Conservation (phyloP, 768 basidiomycete species). For the Mycena metata region DNA sequence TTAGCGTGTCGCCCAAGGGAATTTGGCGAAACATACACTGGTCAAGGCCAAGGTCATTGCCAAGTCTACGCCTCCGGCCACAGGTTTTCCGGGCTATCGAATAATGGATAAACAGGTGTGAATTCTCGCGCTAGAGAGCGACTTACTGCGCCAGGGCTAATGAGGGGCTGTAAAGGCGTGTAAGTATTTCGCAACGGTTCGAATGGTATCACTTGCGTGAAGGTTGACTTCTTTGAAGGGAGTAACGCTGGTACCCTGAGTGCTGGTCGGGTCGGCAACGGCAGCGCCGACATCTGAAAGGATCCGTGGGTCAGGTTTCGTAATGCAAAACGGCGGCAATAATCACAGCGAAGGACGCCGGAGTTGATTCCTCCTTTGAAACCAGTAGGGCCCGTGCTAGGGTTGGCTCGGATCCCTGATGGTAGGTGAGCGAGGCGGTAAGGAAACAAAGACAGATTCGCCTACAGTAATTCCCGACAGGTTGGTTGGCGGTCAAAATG, state of each 20-base stretch:
- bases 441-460: background rate
- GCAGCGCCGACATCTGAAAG: constrained; percentile 49
- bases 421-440: background rate
- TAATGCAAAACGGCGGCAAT: too few relatives aligned
- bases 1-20: too few relatives aligned
- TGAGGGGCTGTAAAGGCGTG: background rate
- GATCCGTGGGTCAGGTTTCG: background rate
- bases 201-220: constrained; percentile 15
- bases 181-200: background rate
- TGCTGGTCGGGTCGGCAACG: constrained; percentile 51
- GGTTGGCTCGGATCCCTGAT: constrained; percentile 51
- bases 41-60: constrained; percentile 3
- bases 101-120: background rate
- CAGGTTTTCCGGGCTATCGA: background rate
- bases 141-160: constrained; percentile 11
- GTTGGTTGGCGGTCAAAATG: constrained; percentile 49
- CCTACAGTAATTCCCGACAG: constrained; percentile 56
- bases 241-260: constrained; percentile 32
- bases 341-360: constrained; percentile 64
- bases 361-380: constrained; percentile 63
- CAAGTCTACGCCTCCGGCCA: constrained; percentile 6
- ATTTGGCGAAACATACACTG: background rate
- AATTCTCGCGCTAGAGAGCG: background rate
- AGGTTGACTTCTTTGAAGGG: constrained; percentile 49
- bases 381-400: constrained; percentile 39